These are phyloP conservation scores for Solanum hybrid DNA, from an alignment of 305 asterid species.

Conservation along the genomic window DNA sequence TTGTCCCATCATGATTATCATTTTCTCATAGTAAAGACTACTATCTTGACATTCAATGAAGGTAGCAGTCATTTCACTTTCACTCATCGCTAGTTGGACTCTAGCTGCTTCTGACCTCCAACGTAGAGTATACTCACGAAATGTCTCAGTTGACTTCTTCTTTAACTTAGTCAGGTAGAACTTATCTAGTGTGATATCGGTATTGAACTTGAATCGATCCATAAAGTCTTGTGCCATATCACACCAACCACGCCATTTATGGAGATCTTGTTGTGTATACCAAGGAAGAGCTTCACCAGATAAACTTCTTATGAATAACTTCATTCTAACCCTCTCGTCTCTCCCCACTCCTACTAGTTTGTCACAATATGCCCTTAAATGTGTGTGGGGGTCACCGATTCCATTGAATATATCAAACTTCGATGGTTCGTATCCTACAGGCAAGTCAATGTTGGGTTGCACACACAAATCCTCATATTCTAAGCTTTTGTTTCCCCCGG, in stretches of 20 bases:
- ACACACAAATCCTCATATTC: no score
- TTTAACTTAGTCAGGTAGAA: background rate
- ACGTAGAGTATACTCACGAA: background rate
- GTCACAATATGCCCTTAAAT: no score
- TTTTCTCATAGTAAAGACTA: no score
- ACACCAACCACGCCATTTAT: background rate
- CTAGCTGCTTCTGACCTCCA: background rate
- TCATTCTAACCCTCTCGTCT: background rate
- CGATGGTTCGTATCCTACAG: no score
- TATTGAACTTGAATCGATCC: background rate
- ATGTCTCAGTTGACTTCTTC: background rate
- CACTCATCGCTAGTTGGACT: background rate
- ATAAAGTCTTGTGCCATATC: background rate
- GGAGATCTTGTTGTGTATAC: background rate
- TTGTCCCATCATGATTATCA: background rate
- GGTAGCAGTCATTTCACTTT: background rate
- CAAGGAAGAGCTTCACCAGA: background rate
- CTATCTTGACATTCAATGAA: background rate
- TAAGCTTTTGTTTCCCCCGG: no score
- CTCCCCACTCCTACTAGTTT: no score
- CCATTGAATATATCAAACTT: no score
- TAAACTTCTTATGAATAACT: background rate
- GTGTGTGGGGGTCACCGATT: no score
- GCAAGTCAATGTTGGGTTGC: no score
- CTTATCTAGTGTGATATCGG: background rate